Conservation (phyloP, 2,329 filamentous ascomycete genomes). For the Phialophora tarda region DNA sequence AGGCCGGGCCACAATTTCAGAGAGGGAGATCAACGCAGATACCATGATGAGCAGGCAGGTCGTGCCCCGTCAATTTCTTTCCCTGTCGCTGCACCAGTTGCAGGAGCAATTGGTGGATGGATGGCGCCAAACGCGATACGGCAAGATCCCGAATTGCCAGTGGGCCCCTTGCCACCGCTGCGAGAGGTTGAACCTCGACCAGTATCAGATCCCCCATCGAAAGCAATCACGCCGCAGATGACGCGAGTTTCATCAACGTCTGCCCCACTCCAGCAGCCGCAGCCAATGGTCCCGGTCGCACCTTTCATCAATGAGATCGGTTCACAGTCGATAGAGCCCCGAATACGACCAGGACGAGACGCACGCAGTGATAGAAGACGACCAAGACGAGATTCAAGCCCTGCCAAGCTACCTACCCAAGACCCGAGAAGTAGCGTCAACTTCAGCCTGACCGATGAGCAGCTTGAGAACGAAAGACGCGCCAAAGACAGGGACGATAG, state of each 20-base stretch:
- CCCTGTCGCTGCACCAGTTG: constrained; percentile 48
- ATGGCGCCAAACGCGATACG: constrained; percentile 39
- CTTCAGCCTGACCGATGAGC: constrained; percentile 64
- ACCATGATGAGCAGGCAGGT: neutral
- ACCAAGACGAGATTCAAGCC: constrained; percentile 31
- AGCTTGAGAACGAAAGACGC: constrained; percentile 54
- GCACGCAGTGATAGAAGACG: constrained; percentile 8
- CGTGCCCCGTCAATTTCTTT: constrained; percentile 28
- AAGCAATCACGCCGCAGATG: constrained; percentile 3
- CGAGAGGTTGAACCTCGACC: constrained; percentile 58
- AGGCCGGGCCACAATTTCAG: constrained; percentile 7
- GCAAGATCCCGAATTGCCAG: constrained; percentile 10
- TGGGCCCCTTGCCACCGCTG: constrained; percentile 58
- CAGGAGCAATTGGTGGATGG: constrained; percentile 46
- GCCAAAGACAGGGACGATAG: constrained; percentile 41
- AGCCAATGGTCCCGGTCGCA: constrained; percentile 75
- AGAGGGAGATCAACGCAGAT: constrained; percentile 36
- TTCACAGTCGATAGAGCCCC: neutral
- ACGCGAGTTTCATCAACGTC: constrained; percentile 43
- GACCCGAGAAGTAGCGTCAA: constrained; percentile 61
- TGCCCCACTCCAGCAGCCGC: constrained; percentile 80
- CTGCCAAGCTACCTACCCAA: constrained; percentile 32
- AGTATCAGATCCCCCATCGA: constrained; percentile 25
- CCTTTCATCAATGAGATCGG: constrained; percentile 39
- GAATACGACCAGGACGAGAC: neutral